Base-by-base conservation (phyloP, 768 basidiomycete genomes). In the Termitomyces sp. region DNA sequence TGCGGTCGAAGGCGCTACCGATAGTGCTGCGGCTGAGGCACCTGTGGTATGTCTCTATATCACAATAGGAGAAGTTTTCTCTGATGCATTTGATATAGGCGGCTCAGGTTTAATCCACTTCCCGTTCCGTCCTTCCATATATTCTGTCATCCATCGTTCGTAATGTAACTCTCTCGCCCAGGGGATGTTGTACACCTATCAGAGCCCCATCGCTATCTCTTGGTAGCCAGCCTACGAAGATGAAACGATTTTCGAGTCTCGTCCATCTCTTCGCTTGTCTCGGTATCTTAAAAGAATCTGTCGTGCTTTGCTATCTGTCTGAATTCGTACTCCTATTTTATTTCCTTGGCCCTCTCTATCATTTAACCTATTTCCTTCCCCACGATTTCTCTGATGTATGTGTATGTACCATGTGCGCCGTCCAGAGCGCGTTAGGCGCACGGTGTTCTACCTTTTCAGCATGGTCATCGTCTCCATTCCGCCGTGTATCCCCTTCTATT, bases 251-350 rank as follows among this genome's bases (percentile, higher is more conserved):
- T 23, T 51, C 42, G 15, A 42, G 30, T 41, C 45, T 33, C 40
- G 21, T 43, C 51, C 47, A 53, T 38, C 33, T 55, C 59, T 64
- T 49, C 52, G 43, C 59, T 56, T 15, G 49, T 57, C 48, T 58
- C 44, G 51, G 45, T 54, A 50, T 59, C 52, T 40, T 28, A 58
- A 60, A 60, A 57, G 30, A 60, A 58, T 53, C 42, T 53, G 61
- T 65, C 58, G 53, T 64, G 65, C 58, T 67, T 60, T 60, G 59
- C 58, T 59, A 54, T 63, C 56, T 63, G 52, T 54, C 65, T 64
- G 62, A 50, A 47, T 53, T 48, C 60, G 44, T 37, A 43, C 33
- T 38, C 51, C 38, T 57, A 53, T 60, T 57, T 57, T 58, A 52
- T 58, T 57, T 48, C 21, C 44, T n/a, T 55, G 38, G 38, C 33